A percentile compares a stretch with the other conserved stretches of the same genome.
phyloP scores from a whole-genome alignment of 441 rosid genomes.

The Bocquillonia castaneifolia region DNA sequence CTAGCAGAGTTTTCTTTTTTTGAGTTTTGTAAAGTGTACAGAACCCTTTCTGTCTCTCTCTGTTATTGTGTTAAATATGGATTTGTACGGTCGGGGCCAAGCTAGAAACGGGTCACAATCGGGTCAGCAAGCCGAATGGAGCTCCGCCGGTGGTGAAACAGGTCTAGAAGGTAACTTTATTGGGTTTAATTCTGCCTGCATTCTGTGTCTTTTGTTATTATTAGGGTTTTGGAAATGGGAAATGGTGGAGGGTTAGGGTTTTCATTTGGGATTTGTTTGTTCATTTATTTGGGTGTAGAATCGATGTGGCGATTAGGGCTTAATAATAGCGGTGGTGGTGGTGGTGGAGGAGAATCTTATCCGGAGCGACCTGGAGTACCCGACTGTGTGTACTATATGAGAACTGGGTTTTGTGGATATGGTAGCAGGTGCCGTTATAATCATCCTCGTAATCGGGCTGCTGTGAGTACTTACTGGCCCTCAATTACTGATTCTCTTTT shows the following conservation, averaged over 20 bases:
- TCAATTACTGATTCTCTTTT: too few relatives aligned
- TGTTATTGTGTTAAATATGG: too few relatives aligned
- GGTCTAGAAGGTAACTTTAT: conserved; percentile 54
- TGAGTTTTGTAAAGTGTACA: conserved; percentile 34
- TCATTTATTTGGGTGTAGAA: conserved; percentile 32
- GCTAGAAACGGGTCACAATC: conserved; percentile 51
- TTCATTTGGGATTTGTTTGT: background rate
- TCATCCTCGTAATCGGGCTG: conserved; percentile 84
- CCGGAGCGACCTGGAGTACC: conserved; percentile 75
- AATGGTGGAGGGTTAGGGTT: conserved; percentile 20
- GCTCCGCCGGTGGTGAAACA: conserved; percentile 39
- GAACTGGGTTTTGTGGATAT: conserved; percentile 82
- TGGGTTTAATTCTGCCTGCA: conserved; percentile 22
- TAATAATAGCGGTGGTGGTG: conserved; percentile 19
- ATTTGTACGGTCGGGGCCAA: conserved; percentile 61
- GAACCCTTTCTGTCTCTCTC: conserved; percentile 16
- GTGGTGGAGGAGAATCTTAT: conserved; percentile 35
- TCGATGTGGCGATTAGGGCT: conserved; percentile 78
- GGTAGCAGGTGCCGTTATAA: conserved; percentile 82
- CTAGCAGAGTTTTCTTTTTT: conserved; percentile 1
- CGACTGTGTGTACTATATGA: conserved; percentile 91
- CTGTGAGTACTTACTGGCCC: conserved; percentile 35
- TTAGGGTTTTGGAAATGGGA: conserved; percentile 41
- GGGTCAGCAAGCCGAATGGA: conserved; percentile 50
- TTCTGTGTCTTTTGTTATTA: conserved; percentile 16